Evolutionary conservation across 257 asterid species (phyloP), one percentile per base, ranked within the genome.

Genomic region (Solanum neorickii): DNA sequence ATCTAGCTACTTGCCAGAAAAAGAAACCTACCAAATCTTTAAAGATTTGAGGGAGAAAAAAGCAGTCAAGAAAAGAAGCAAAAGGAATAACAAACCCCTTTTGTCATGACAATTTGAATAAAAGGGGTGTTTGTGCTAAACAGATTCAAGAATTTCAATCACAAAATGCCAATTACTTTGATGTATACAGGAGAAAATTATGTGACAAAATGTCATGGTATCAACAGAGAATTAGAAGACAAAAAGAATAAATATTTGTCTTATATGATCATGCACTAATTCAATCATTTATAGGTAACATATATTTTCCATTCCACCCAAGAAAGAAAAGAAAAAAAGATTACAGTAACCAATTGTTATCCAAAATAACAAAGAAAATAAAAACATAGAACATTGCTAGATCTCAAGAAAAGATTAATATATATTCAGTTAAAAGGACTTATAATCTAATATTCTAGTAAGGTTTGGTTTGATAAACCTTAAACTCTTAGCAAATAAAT

Each of bases 401-500:
- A 75, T 69, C 87, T 86, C 27, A 21, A 77, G 83, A 44, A 77
- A 77, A 77, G 83, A 77, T 42, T 69, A 69, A 72, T 82, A 49
- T 82, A 49, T 82, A 82, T 82, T 82, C 69, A 82, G 85, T 82
- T 82, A 76, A 75, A 44, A 42, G 21, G 35, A 78, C 84, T 78
- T 78, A 41, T 41, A 29, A 78, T 46, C 85, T 82, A 82, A 82
- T 37, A 82, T 49, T 16, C 69, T 82, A 78, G 27, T 78, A 46
- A 46, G 15, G 66, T 42, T 66, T 66, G 23, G 29, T 75, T 46
- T 44, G 76, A 29, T 31, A 44, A 31, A 77, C 84, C 82, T 86
- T 83, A 92, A 23, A 92, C 89, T 91, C 94, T 93, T 39, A 93
- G 91, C 88, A 93, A 84, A 84, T 93, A 93, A 88, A 93, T 87